Conservation (phyloP, 129 eudicot species). For the Flaveria linearis region DNA sequence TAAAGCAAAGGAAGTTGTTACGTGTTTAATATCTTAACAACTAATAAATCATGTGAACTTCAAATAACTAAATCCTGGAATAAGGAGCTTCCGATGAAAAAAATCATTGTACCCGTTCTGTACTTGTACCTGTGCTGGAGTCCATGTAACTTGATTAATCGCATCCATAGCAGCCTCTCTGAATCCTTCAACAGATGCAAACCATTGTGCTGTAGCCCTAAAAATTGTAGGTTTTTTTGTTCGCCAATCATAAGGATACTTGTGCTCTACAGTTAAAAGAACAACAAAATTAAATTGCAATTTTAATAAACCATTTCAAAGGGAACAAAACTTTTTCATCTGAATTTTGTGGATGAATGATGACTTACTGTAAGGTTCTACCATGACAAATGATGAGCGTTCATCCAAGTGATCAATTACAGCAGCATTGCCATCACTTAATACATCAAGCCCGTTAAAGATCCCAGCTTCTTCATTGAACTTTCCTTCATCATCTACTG, state of each 20-base stretch:
- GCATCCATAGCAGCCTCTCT: constrained; percentile 85
- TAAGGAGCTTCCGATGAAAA: not conserved
- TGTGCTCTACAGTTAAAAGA: constrained; percentile 60
- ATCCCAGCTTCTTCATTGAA: constrained; percentile 91
- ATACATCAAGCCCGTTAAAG: constrained; percentile 80
- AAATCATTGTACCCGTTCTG: not conserved
- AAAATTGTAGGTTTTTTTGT: constrained; percentile 97
- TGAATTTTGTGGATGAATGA: constrained; percentile 9
- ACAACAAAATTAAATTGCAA: not conserved
- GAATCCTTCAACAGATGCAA: constrained; percentile 98
- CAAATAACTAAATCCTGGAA: constrained; percentile 10
- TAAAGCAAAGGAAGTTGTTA: no score
- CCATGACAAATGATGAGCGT: constrained; percentile 63
- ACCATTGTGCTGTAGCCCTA: constrained; percentile 99
- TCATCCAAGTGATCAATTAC: constrained; percentile 75
- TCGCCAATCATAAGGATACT: constrained; percentile 99
- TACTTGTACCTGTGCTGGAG: constrained; percentile 76
- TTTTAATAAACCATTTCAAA: constrained; percentile 2
- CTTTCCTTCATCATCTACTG: constrained; percentile 88
- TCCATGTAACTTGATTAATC: constrained; percentile 76
- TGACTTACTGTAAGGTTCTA: constrained; percentile 91
- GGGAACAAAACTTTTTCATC: not conserved
- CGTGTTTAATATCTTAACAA: no score
- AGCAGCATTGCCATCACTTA: constrained; percentile 87
- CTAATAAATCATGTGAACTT: not conserved